Conservation (phyloP, 805 yeast genomes). For the Ogataea minuta region DNA sequence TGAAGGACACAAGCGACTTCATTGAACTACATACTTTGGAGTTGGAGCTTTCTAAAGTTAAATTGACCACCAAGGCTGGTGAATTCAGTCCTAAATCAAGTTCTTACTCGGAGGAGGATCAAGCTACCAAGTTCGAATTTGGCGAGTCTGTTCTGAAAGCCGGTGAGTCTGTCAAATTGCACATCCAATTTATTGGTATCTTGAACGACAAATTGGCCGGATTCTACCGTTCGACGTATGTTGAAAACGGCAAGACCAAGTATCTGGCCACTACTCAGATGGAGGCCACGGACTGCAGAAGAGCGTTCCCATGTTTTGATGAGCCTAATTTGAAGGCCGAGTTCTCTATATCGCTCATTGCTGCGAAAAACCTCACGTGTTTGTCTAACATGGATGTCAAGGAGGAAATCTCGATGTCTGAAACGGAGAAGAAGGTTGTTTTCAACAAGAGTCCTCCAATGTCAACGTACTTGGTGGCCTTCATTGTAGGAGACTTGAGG, state of each 20-base stretch:
- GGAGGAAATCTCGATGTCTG: conserved; percentile 21
- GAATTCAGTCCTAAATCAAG: conserved; percentile 22
- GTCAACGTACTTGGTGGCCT: conserved; percentile 57
- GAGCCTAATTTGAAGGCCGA: conserved; percentile 59
- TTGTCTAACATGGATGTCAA: conserved; percentile 50
- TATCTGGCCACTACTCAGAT: conserved; percentile 56
- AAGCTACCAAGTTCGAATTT: conserved; percentile 64
- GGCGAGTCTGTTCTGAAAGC: conserved; percentile 34
- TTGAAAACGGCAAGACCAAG: conserved; percentile 41
- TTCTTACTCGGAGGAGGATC: conserved; percentile 49
- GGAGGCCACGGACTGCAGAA: conserved; percentile 60
- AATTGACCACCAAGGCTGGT: conserved; percentile 17
- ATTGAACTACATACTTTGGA: conserved; percentile 45
- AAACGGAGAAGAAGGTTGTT: conserved; percentile 28
- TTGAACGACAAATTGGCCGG: conserved; percentile 59
- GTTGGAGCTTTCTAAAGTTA: conserved; percentile 25
- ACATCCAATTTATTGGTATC: conserved; percentile 41
- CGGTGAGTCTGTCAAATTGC: conserved; percentile 32
- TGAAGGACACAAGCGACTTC: conserved; percentile 43
- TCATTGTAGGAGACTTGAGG: conserved; percentile 57
- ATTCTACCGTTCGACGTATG: conserved; percentile 51
- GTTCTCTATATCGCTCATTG: conserved; percentile 44
- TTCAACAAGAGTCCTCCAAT: conserved; percentile 51
- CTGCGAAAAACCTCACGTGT: conserved; percentile 38
- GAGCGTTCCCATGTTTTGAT: conserved; percentile 59